Percentiles rank a stretch among this genome's conserved stretches.
phyloP scores from a whole-genome alignment of 2,329 filamentous ascomycete species.

The Ophiostoma sp. region DNA sequence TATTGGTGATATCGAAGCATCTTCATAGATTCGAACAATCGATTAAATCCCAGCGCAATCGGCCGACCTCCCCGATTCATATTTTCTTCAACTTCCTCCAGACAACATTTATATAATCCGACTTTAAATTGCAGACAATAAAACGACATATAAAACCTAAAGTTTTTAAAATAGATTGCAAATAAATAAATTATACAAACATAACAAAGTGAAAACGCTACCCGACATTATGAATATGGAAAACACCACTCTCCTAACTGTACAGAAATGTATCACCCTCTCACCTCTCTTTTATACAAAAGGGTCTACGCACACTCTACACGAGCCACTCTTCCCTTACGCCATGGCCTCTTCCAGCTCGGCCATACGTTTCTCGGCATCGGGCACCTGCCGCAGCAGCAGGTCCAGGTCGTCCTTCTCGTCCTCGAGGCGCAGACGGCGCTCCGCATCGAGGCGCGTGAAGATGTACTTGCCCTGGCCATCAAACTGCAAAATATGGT shows the following conservation, averaged over 20 bases:
- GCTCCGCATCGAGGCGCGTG: conserved; percentile 84
- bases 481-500: conserved; percentile 92
- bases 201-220: background rate
- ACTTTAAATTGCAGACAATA: background rate
- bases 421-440: conserved; percentile 81
- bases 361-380: conserved; percentile 79
- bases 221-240: background rate
- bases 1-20: background rate
- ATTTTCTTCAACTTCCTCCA: background rate
- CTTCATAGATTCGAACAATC: background rate
- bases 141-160: background rate
- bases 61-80: background rate
- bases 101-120: background rate
- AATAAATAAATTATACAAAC: background rate
- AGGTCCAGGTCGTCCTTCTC: conserved; percentile 94
- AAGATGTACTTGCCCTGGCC: conserved; percentile 92
- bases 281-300: background rate
- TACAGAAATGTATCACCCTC: background rate
- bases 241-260: background rate
- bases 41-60: background rate
- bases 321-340: background rate
- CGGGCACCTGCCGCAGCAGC: conserved; percentile 79
- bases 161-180: background rate
- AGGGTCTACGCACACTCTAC: background rate
- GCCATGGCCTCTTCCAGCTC: conserved; percentile 63